phyloP scores from a whole-genome alignment of 768 basidiomycete genomes.

The Tremella yokohamensis region DNA sequence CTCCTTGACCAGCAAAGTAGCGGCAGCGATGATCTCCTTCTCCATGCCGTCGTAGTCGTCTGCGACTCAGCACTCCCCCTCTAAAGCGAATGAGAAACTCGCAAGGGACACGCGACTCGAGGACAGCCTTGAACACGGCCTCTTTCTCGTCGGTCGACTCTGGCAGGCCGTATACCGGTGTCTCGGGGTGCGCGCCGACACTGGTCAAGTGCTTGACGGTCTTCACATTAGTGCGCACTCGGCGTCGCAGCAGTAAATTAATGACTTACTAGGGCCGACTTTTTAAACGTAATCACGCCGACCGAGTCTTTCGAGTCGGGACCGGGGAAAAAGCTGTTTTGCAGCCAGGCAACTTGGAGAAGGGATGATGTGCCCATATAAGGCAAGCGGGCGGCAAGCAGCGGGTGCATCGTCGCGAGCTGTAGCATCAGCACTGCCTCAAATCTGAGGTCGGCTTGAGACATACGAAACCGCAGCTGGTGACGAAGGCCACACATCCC shows the following conservation, averaged over 20 bases:
- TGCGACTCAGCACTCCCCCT: background rate
- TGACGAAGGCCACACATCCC: slow-evolving; percentile 29
- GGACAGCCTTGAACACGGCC: slow-evolving; percentile 28
- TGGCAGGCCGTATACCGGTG: slow-evolving; percentile 25
- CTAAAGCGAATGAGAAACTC: slow-evolving; percentile 3
- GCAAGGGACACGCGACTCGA: slow-evolving; percentile 22
- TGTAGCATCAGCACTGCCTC: background rate
- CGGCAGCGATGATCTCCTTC: slow-evolving; percentile 28
- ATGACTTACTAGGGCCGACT: slow-evolving; percentile 21
- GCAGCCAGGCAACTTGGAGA: slow-evolving; percentile 27
- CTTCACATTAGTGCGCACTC: slow-evolving; percentile 5
- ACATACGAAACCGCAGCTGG: slow-evolving; percentile 32
- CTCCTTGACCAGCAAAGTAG: slow-evolving; percentile 10
- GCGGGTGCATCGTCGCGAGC: slow-evolving; percentile 41
- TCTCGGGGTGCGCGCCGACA: slow-evolving; percentile 28
- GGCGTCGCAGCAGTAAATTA: background rate
- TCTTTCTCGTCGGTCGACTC: slow-evolving; percentile 13
- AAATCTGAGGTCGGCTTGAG: no score
- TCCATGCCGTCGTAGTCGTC: slow-evolving; percentile 37
- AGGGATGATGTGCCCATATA: slow-evolving; percentile 30
- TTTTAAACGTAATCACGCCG: slow-evolving; percentile 34
- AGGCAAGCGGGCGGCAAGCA: slow-evolving; percentile 24
- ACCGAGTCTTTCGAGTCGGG: slow-evolving; percentile 18
- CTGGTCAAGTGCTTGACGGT: slow-evolving; percentile 27
- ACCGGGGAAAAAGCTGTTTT: slow-evolving; percentile 23